These are phyloP conservation scores for Ascochyta clinopodiicola DNA, from an alignment of 2,329 filamentous ascomycete species.

Conservation along the genomic window DNA sequence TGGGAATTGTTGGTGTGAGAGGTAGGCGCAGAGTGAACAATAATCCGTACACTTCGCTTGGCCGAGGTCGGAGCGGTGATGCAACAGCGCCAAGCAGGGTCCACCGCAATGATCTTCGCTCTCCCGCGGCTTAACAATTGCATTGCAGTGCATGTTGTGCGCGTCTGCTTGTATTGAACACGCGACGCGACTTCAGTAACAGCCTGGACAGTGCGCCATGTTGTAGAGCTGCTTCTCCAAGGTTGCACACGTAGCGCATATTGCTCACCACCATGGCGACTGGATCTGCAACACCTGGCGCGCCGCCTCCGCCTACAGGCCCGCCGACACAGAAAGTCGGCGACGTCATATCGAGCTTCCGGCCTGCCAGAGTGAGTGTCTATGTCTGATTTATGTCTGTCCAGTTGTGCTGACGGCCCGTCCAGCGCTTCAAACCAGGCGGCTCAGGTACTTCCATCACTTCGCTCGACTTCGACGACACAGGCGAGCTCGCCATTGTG, in stretches of 20 bases:
- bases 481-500: constrained; percentile 88
- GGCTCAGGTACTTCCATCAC: constrained; percentile 70
- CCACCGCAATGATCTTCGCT: constrained; percentile 9
- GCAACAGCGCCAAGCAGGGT: constrained; percentile 13
- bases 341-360: constrained; percentile 78
- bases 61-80: constrained; percentile 20
- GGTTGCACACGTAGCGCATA: background rate
- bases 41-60: constrained; percentile 12
- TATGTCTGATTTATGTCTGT: background rate
- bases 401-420: constrained; percentile 16
- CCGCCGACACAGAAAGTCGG: constrained; percentile 65
- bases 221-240: background rate
- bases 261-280: constrained; percentile 38
- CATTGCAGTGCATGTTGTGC: constrained; percentile 1
- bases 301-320: constrained; percentile 42
- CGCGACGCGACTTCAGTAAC: constrained; percentile 7
- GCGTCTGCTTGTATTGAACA: constrained; percentile 3
- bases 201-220: background rate
- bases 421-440: constrained; percentile 55
- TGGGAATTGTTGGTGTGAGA: constrained; percentile 1
- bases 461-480: constrained; percentile 95
- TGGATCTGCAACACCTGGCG: constrained; percentile 42
- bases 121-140: constrained; percentile 12
- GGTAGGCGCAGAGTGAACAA: constrained; percentile 9
- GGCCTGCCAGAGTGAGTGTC: constrained; percentile 74